Base-by-base conservation (phyloP, 2,329 filamentous ascomycete genomes). In the Calonectria pseudoreteaudii region DNA sequence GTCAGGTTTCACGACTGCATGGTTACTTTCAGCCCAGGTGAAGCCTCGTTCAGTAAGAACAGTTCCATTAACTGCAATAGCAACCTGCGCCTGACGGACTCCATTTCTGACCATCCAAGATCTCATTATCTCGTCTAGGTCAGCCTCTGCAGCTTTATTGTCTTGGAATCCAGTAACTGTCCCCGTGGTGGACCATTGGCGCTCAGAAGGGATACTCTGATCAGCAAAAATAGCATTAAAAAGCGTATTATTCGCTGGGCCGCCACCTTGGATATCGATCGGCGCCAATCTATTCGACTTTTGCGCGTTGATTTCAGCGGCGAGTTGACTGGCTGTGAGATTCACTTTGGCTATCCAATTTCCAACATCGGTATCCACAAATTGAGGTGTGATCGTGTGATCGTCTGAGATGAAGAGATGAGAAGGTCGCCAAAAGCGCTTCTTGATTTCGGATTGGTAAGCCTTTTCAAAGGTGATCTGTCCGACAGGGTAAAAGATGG, bases 11-110 rank as follows among this genome's bases (percentile, higher is more conserved):
- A 77, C 77, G 7, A 68, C 67, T 1, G 65, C 68, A 2, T 75
- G 75, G 53, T 76, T 67, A 11, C 64, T 56, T 65, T 79, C 77
- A 0, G 76, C 75, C 75, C 72, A 78, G 0, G 75, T 79, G 53
- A 76, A 79, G 50, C 74, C 68, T 52, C 77, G 62, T 30, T 79
- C 69, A 0, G 64, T 28, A 7, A 70, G 23, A 2, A 56, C 28
- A 13, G 62, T 62, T 1, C 74, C 76, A 6, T 64, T 34, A 2
- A 30, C 31, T 23, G 70, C 68, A 52, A 75, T 68, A 8, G 66
- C 75, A 4, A 66, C 50, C 44, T 78, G 77, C 9, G 75, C 77
- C 23, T 79, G 75, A 18, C 77, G 73, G 14, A 79, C 58, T 3
- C 71, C 74, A 18, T 79, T 74, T 13, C 70, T 68, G 4, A 72